Conservation (phyloP, 257 asterid genomes). For the Thymus quinquecostatus region DNA sequence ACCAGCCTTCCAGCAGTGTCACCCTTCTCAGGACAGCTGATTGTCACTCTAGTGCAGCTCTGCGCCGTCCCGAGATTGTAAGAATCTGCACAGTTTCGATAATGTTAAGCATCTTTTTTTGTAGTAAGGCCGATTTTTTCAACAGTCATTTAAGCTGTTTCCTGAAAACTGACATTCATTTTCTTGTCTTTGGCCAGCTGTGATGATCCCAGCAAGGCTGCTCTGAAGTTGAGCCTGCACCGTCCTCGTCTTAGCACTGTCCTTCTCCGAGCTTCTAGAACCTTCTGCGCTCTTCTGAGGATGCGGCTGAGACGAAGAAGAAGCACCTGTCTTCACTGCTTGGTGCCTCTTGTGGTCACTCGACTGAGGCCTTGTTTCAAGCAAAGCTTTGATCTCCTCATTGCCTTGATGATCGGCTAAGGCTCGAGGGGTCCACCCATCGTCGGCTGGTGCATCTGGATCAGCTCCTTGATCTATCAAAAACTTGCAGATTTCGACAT, state of each 20-base stretch:
- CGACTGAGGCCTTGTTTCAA: slow-evolving; percentile 24
- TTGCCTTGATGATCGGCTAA: slow-evolving; percentile 67
- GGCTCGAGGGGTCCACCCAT: slow-evolving; percentile 76
- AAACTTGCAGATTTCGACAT: slow-evolving; percentile 59
- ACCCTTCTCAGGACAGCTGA: slow-evolving; percentile 60
- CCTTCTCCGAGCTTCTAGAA: slow-evolving; percentile 22
- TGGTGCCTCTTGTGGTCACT: not conserved
- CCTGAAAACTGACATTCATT: slow-evolving; percentile 45
- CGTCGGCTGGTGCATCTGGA: slow-evolving; percentile 54
- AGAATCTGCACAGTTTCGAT: slow-evolving; percentile 22
- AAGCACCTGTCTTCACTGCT: not conserved
- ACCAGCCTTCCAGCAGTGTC: slow-evolving; percentile 51
- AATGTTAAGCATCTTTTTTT: not conserved
- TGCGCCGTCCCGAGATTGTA: not conserved
- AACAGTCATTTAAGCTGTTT: not conserved
- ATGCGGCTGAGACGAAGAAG: not conserved
- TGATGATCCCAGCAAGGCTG: slow-evolving; percentile 74
- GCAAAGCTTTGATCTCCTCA: slow-evolving; percentile 57
- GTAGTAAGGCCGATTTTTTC: too few species aligned
- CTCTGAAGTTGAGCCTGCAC: slow-evolving; percentile 47
- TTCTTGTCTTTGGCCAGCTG: slow-evolving; percentile 47
- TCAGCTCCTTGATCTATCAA: slow-evolving; percentile 65
- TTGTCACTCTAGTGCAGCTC: slow-evolving; percentile 47
- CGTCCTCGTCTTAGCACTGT: slow-evolving; percentile 36
- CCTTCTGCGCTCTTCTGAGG: not conserved